Conservation (phyloP, 2,329 filamentous ascomycete genomes). For the Hypoxylon sp. region DNA sequence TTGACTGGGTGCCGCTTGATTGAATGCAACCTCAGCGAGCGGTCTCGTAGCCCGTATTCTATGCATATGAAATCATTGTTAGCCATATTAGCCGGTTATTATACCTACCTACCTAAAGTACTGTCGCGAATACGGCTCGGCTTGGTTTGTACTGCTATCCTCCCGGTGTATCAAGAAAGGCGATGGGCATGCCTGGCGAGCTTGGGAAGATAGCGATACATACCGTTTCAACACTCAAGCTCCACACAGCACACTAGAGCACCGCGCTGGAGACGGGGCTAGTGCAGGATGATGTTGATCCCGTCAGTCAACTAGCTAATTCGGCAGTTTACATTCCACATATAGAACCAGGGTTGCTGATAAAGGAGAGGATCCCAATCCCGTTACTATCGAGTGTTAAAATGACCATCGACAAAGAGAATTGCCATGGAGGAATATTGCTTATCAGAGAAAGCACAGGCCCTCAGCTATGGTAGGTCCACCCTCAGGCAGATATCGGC, state of each 20-base stretch:
- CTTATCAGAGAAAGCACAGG: conserved; percentile 5
- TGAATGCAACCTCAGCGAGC: neutral
- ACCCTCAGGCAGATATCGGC: conserved; percentile 6
- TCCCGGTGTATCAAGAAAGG: neutral
- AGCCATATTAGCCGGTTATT: conserved; percentile 20
- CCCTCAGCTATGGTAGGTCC: neutral
- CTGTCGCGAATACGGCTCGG: neutral
- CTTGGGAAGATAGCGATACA: conserved; percentile 3
- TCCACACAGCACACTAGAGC: too few species aligned
- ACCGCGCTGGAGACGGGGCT: too few species aligned
- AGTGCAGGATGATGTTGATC: conserved; percentile 23
- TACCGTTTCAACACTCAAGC: neutral
- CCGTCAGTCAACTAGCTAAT: conserved; percentile 7
- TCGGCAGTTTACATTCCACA: neutral
- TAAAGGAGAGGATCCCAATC: conserved; percentile 11
- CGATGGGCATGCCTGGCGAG: neutral
- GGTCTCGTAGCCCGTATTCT: neutral
- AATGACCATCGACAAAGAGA: conserved; percentile 10
- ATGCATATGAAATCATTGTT: conserved; percentile 6
- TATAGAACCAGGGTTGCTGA: conserved; percentile 2
- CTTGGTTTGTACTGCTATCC: neutral
- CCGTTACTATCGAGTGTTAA: conserved; percentile 1
- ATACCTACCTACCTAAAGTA: conserved; percentile 16
- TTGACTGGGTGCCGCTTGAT: neutral
- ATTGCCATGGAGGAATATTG: conserved; percentile 9